Evolutionary conservation across 1,284 basidiomycete genomes (phyloP).

Genomic region (Wallemia mellicola): DNA sequence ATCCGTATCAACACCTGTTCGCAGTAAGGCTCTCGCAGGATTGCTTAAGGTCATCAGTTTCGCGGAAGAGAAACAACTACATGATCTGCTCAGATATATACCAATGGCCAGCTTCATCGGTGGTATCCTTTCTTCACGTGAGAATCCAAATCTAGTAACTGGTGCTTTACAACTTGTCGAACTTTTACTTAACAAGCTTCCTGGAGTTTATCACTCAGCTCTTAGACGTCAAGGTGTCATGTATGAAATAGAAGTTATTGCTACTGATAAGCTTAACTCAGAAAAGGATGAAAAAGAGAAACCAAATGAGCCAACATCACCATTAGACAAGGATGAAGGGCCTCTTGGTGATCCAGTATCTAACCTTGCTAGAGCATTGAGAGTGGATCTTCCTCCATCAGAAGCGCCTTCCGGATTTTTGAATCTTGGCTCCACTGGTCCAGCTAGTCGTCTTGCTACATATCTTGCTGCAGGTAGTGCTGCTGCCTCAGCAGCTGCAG

Average conservation of each 20-base stretch:
- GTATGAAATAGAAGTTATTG: constrained; percentile 54
- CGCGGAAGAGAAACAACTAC: constrained; percentile 42
- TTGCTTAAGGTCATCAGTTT: constrained; percentile 69
- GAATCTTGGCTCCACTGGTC: constrained; percentile 5
- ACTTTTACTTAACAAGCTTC: constrained; percentile 48
- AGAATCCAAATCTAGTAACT: constrained; percentile 54
- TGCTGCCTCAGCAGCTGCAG: constrained; percentile 1
- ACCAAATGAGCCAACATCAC: neutral
- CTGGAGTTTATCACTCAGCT: constrained; percentile 47
- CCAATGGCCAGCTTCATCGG: constrained; percentile 75
- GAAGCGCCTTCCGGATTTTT: constrained; percentile 16
- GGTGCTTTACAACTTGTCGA: constrained; percentile 73
- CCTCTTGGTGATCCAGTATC: constrained; percentile 4
- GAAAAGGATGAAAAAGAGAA: constrained; percentile 10
- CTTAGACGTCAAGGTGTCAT: constrained; percentile 81
- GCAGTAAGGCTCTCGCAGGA: constrained; percentile 58
- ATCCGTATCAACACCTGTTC: constrained; percentile 53
- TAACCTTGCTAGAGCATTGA: constrained; percentile 1
- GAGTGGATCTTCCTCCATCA: constrained; percentile 11
- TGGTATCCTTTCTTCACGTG: constrained; percentile 63
- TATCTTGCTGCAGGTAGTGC: neutral
- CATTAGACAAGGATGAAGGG: constrained; percentile 9
- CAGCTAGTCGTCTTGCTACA: neutral
- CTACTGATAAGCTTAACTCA: constrained; percentile 26
- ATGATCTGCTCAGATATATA: constrained; percentile 39